phyloP scores from a whole-genome alignment of 495 filamentous ascomycete species.

The Podospora appendiculata region DNA sequence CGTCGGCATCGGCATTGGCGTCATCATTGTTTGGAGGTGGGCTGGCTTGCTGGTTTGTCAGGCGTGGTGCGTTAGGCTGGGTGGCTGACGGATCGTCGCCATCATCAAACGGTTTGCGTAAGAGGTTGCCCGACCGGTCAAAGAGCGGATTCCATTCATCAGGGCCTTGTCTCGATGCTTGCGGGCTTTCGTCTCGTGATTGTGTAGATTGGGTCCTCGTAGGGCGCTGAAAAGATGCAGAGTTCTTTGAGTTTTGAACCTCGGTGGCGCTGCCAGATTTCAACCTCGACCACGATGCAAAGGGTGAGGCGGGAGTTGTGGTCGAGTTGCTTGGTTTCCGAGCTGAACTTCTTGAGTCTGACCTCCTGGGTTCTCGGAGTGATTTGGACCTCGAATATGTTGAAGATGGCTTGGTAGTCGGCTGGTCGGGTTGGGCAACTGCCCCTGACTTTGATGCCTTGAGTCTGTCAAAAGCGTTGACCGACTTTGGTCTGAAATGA shows the following conservation, averaged over 20 bases:
- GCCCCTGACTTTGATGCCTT: background rate
- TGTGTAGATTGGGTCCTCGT: background rate
- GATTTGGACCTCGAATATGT: background rate
- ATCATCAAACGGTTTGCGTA: conserved; percentile 32
- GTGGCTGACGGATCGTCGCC: conserved; percentile 4
- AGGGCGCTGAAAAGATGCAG: background rate
- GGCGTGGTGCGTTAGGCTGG: no score
- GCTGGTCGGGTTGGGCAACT: background rate
- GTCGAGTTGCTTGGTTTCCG: background rate
- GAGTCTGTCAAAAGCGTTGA: conserved; percentile 15
- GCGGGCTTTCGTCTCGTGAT: background rate
- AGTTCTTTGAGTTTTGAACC: background rate
- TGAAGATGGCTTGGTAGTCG: background rate
- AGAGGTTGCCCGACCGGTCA: conserved; percentile 22
- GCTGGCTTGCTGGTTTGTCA: no score
- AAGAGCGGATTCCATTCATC: conserved; percentile 9
- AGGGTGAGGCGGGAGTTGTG: conserved; percentile 30
- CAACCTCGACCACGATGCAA: conserved; percentile 59
- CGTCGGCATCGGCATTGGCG: background rate
- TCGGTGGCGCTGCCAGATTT: conserved; percentile 41
- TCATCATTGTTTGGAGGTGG: background rate
- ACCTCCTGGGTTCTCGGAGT: background rate
- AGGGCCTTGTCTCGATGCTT: background rate
- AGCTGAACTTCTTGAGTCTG: background rate
- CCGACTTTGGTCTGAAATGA: conserved; percentile 47